Conservation (phyloP, 1,139 yeast species). For the Candida glucosophila region DNA sequence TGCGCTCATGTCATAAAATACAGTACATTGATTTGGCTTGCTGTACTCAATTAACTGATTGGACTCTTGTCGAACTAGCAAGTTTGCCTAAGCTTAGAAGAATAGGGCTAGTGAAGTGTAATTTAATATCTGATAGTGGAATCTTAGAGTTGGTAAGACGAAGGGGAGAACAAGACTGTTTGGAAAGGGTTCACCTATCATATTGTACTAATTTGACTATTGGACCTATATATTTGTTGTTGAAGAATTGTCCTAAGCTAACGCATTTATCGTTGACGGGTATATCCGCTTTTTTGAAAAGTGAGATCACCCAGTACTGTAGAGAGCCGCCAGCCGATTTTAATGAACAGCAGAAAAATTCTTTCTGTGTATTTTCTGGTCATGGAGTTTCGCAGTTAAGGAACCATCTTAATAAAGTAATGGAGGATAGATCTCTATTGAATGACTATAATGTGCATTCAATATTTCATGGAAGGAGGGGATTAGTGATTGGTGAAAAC, state of each 20-base stretch:
- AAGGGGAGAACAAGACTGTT: slow-evolving; percentile 62
- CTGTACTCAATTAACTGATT: slow-evolving; percentile 82
- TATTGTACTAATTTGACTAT: slow-evolving; percentile 79
- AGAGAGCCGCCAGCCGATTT: slow-evolving; percentile 95
- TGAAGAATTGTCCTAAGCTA: slow-evolving; percentile 75
- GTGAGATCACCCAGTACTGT: slow-evolving; percentile 80
- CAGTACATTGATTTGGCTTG: slow-evolving; percentile 95
- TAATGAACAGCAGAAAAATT: slow-evolving; percentile 74
- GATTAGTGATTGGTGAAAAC: slow-evolving; percentile 14
- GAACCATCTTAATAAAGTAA: slow-evolving; percentile 43
- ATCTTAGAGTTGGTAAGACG: slow-evolving; percentile 69
- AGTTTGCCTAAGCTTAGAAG: slow-evolving; percentile 75
- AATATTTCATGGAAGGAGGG: slow-evolving; percentile 24
- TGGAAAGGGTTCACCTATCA: slow-evolving; percentile 89
- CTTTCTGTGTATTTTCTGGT: slow-evolving; percentile 92
- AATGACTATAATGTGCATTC: slow-evolving; percentile 33
- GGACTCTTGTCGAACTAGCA: slow-evolving; percentile 71
- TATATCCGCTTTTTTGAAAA: slow-evolving; percentile 75
- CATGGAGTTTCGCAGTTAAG: slow-evolving; percentile 73
- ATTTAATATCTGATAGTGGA: slow-evolving; percentile 81
- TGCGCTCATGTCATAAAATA: slow-evolving; percentile 72
- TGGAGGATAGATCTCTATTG: slow-evolving; percentile 35
- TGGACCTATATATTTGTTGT: slow-evolving; percentile 60
- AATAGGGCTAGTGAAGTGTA: slow-evolving; percentile 89
- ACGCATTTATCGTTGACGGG: slow-evolving; percentile 90